Conservation (phyloP, 169 alveolate species). For the Plasmodium cynomolgi region DNA sequence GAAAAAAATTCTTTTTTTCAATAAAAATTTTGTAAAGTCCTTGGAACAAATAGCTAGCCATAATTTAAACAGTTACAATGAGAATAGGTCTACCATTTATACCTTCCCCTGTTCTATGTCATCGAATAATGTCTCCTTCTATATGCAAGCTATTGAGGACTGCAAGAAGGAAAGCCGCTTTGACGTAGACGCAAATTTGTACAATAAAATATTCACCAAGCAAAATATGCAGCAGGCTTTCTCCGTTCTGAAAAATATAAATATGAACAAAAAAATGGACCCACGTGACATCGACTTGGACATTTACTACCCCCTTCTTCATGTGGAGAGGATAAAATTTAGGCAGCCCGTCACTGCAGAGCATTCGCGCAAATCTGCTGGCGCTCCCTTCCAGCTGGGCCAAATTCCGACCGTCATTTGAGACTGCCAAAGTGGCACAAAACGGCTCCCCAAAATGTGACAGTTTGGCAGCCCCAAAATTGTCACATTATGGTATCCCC, state of each 20-base stretch:
- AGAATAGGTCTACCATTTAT: constrained; percentile 67
- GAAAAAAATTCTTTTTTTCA: constrained; percentile 35
- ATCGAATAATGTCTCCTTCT: constrained; percentile 32
- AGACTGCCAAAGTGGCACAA: background rate
- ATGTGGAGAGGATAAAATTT: constrained; percentile 66
- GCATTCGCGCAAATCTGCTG: background rate
- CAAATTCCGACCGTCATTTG: constrained; percentile 57
- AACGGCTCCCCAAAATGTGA: background rate
- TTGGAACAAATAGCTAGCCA: constrained; percentile 37
- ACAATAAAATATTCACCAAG: constrained; percentile 43
- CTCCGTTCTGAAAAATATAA: constrained; percentile 60
- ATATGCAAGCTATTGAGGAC: constrained; percentile 63
- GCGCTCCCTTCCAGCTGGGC: constrained; percentile 31
- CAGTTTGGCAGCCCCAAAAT: no score
- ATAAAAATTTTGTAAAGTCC: constrained; percentile 40
- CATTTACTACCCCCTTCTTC: constrained; percentile 52
- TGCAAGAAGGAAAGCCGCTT: constrained; percentile 63
- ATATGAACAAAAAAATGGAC: constrained; percentile 37
- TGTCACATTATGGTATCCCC: no score
- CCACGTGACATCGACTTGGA: background rate
- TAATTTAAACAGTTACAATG: constrained; percentile 62
- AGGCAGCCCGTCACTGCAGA: constrained; percentile 2
- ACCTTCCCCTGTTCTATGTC: constrained; percentile 27
- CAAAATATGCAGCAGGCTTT: background rate
- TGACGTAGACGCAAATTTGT: constrained; percentile 36